Evolutionary conservation across 768 basidiomycete genomes (phyloP).

Genomic region (Lyophyllum decastes): DNA sequence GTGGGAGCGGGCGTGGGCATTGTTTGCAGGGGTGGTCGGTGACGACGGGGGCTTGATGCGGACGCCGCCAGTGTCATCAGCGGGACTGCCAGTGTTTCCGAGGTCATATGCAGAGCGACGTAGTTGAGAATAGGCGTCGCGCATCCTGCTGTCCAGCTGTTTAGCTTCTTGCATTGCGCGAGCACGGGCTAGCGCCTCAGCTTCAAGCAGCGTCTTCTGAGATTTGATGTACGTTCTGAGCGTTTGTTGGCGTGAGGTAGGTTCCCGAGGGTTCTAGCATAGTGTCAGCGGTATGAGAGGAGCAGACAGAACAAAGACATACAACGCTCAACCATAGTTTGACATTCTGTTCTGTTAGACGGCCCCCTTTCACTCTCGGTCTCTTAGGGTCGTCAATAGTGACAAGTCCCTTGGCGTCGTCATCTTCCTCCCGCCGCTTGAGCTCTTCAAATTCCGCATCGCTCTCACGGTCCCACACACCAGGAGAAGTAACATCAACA

Average conservation of each 20-base stretch:
- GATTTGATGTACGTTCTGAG: constrained; percentile 80
- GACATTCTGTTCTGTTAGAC: constrained; percentile 75
- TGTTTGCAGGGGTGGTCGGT: constrained; percentile 37
- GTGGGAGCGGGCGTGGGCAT: constrained; percentile 47
- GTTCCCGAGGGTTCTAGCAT: constrained; percentile 85
- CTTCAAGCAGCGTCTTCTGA: constrained; percentile 79
- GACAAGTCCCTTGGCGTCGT: constrained; percentile 52
- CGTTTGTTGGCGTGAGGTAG: constrained; percentile 81
- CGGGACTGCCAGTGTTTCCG: constrained; percentile 44
- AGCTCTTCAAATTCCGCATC: constrained; percentile 83
- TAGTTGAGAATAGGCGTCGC: constrained; percentile 78
- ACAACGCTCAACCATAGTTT: constrained; percentile 81
- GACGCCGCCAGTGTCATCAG: constrained; percentile 64
- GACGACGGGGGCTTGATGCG: constrained; percentile 68
- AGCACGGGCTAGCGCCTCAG: constrained; percentile 77
- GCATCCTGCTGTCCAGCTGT: constrained; percentile 73
- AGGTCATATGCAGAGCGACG: constrained; percentile 79
- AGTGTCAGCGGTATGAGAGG: constrained; percentile 10
- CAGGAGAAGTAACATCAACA: constrained; percentile 83
- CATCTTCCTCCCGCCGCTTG: constrained; percentile 68
- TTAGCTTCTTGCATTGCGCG: constrained; percentile 79
- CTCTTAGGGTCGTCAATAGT: constrained; percentile 53
- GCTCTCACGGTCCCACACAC: constrained; percentile 90
- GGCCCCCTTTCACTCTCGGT: constrained; percentile 66
- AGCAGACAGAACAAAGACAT: constrained; percentile 30